Base-by-base conservation (phyloP, 768 basidiomycete genomes). In the Naganishia friedmannii region DNA sequence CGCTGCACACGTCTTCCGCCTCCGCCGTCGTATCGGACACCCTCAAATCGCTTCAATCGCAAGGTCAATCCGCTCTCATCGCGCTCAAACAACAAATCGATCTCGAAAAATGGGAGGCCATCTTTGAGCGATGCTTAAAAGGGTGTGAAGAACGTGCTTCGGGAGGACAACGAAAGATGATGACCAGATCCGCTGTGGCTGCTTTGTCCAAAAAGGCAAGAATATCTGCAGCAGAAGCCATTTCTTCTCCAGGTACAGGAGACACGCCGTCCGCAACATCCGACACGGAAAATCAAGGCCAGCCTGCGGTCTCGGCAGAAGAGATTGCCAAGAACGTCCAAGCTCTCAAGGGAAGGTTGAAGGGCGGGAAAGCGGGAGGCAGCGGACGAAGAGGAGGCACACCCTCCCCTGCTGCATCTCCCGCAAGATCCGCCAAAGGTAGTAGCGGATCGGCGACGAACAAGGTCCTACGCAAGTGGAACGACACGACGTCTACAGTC, bases 241-340 rank as follows among this genome's bases (percentile, higher is more conserved):
- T 66, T 3, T 28, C 65, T 28, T 51, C 46, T n/a, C 53, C 65
- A 21, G n/a, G 26, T 13, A 23, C 65, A 6, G 46, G 48, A 4
- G 48, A 51, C 17, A 53, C 65, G 7, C 46, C 65, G 2, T 66
- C 65, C 31, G 65, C 42, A n/a, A 63, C 60, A 1, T 63, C 60
- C 39, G 60, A 63, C 39, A 63, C 60, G 7, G 60, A 63, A 29
- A 63, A 63, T 42, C 37, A 63, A 28, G 60, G 60, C 42, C 60
- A 63, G 46, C 60, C 60, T 28, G 60, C 42, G 4, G 68, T 79
- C 23, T 76, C 77, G 72, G 92, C 91, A 69, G 90, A 95, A 77
- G 88, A 93, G 75, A 98, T 98, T 72, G 88, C 94, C 3, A 85
- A 91, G 74, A 96, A 94, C 77, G 90, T 96, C 0, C 89, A 93